Evolutionary conservation across 2,329 filamentous ascomycete genomes (phyloP).

Genomic region (Dothideomycetes sp.): DNA sequence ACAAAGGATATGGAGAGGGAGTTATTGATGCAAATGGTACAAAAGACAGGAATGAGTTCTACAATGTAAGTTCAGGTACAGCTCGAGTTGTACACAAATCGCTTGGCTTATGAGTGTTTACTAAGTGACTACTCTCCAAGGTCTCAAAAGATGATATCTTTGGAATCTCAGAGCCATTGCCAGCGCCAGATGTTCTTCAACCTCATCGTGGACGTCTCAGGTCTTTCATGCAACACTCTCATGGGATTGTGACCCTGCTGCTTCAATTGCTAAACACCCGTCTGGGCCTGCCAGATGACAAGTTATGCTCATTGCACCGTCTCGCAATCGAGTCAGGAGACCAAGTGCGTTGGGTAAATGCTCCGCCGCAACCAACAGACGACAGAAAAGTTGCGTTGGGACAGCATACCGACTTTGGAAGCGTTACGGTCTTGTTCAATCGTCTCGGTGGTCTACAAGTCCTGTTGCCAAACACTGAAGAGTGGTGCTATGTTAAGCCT

Average conservation of each 20-base stretch:
- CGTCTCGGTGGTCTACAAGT: slow-evolving; percentile 48
- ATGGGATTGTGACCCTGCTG: slow-evolving; percentile 38
- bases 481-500: slow-evolving; percentile 47
- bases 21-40: slow-evolving; percentile 42
- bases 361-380: slow-evolving; percentile 37
- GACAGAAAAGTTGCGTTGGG: slow-evolving; percentile 38
- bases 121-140: slow-evolving; percentile 17
- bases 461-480: slow-evolving; percentile 21
- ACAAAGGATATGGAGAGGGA: slow-evolving; percentile 35
- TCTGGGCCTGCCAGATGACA: slow-evolving; percentile 34
- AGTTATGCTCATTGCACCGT: slow-evolving; percentile 39
- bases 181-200: slow-evolving; percentile 35
- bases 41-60: slow-evolving; percentile 45
- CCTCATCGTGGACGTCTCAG: slow-evolving; percentile 29
- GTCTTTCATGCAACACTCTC: slow-evolving; percentile 38
- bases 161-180: slow-evolving; percentile 30
- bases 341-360: slow-evolving; percentile 46
- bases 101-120: not conserved
- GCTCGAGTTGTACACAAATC: too few relatives aligned
- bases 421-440: slow-evolving; percentile 49
- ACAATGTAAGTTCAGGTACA: slow-evolving; percentile 39
- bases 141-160: slow-evolving; percentile 47
- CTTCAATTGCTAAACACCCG: slow-evolving; percentile 36
- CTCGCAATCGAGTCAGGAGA: slow-evolving; percentile 38
- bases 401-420: slow-evolving; percentile 50